Evolutionary conservation across 2,329 filamentous ascomycete species (phyloP), one percentile per base, ranked within the genome.

Genomic region (Pseudopyrenochaeta lycopersici): DNA sequence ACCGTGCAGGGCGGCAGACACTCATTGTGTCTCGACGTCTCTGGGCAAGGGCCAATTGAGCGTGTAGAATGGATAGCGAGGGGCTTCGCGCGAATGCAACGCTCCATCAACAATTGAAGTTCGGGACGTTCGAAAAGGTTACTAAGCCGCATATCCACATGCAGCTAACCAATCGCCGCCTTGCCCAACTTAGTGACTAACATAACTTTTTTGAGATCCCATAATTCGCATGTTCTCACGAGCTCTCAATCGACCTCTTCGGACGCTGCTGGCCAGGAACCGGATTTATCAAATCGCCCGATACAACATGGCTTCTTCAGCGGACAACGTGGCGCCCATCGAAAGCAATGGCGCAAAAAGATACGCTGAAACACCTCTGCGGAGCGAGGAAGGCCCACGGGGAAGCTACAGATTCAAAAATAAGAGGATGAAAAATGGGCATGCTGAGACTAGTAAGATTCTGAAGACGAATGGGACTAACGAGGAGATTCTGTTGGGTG

Each of bases 401-500:
- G 72, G 72, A 27, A 73, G 63, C 48, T 75, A 74, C 51, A 62
- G 71, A 36, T 75, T 75, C 68, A 77, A 80, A 65, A 81, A 75
- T 59, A 81, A 81, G 72, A 80, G 80, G 69, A 77, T 79, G 67
- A 80, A 79, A 67, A 78, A 78, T 32, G 70, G 70, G 6, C 71
- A 74, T 49, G 67, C 66, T 14, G 71, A 74, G 7, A 68, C 63
- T 10, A 75, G 70, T 40, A 58, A 68, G n/a, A 69, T 73, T 7
- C 38, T 76, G 7, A 72, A 68, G 42, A 75, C 69, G 2, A 79
- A 81, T 20, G 81, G 80, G 11, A 79, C 74, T 21, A 80, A 81
- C 49, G 81, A 82, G 54, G 80, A 82, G 50, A 76, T 83, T 31
- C 59, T 83, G 46, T 63, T 82, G 12, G 67, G 75, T 23, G 81